Percentiles rank a stretch among this genome's conserved stretches.
Conservation (phyloP, 768 basidiomycete genomes). For the Hydnomerulius pinastri region DNA sequence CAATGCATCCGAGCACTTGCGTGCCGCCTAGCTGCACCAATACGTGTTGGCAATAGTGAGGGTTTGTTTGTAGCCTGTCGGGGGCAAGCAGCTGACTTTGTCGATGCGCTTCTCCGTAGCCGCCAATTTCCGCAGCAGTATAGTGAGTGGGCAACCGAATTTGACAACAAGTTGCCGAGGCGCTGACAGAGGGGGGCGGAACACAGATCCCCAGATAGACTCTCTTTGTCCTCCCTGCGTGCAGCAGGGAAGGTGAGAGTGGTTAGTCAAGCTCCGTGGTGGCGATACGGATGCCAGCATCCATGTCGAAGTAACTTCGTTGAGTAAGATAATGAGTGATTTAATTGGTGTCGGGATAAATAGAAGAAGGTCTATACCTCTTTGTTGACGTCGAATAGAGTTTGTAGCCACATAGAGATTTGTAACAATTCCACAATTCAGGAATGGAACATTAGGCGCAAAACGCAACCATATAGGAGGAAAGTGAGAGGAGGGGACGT, state of each 20-base stretch:
- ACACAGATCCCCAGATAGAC: conserved; percentile 38
- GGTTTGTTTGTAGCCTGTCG: conserved; percentile 10
- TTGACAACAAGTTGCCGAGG: conserved; percentile 5
- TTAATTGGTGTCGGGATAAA: conserved; percentile 11
- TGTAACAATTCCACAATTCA: conserved; percentile 1
- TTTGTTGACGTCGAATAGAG: background rate
- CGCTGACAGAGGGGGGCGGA: conserved; percentile 14
- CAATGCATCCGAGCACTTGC: conserved; percentile 60
- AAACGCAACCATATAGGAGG: background rate
- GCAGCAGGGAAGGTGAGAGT: conserved; percentile 9
- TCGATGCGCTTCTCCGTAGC: conserved; percentile 36
- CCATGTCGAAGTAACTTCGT: conserved; percentile 5
- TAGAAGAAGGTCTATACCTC: conserved; percentile 11
- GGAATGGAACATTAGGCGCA: background rate
- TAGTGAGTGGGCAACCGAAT: conserved; percentile 43
- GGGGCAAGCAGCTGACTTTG: conserved; percentile 24
- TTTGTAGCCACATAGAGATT: background rate
- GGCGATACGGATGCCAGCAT: background rate
- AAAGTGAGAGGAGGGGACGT: background rate
- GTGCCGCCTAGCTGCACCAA: conserved; percentile 53
- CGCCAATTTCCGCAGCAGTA: conserved; percentile 73
- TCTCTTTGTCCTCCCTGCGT: conserved; percentile 35
- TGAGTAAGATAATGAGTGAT: conserved; percentile 26
- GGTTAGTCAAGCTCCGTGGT: conserved; percentile 1
- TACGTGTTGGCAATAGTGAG: conserved; percentile 82